Conservation (phyloP, 1,139 yeast species). For the Scheffersomyces lignicola region DNA sequence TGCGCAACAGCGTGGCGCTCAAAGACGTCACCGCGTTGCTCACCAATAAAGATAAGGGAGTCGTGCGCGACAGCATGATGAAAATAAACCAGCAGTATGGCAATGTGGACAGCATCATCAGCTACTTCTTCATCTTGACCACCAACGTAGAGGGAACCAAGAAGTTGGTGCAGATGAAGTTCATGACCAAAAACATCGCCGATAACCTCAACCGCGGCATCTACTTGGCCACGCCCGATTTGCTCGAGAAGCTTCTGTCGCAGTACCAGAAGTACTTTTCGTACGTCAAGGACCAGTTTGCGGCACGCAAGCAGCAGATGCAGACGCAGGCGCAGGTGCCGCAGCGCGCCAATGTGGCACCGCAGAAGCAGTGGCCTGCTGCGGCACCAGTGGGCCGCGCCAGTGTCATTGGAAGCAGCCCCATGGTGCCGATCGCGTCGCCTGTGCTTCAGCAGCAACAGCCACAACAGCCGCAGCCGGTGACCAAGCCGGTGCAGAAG, state of each 20-base stretch:
- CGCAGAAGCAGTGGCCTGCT: conserved; percentile 10
- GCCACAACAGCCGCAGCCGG: conserved; percentile 8
- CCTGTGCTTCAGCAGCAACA: conserved; percentile 7
- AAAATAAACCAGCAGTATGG: conserved; percentile 63
- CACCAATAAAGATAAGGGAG: conserved; percentile 61
- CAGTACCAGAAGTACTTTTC: conserved; percentile 77
- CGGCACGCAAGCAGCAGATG: conserved; percentile 34
- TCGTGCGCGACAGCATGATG: conserved; percentile 59
- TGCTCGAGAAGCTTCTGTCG: conserved; percentile 65
- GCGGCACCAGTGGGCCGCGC: conserved; percentile 2
- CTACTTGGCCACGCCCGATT: conserved; percentile 66
- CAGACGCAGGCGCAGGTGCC: conserved; percentile 9
- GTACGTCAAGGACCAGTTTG: conserved; percentile 57
- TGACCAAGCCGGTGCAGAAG: conserved; percentile 9
- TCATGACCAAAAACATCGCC: conserved; percentile 73
- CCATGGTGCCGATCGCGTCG: conserved; percentile 3
- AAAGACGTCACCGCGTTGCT: conserved; percentile 64
- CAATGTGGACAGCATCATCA: conserved; percentile 72
- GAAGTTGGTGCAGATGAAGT: conserved; percentile 73
- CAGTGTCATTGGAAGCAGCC: conserved; percentile 6
- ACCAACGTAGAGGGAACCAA: conserved; percentile 74
- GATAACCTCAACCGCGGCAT: conserved; percentile 65
- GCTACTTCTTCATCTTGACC: conserved; percentile 73
- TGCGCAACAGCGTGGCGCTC: conserved; percentile 63
- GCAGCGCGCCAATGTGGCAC: conserved; percentile 12